These are phyloP conservation scores for Apophysomyces sp. DNA, from an alignment of 371 early-diverging fungal genomes.

Conservation along the genomic window DNA sequence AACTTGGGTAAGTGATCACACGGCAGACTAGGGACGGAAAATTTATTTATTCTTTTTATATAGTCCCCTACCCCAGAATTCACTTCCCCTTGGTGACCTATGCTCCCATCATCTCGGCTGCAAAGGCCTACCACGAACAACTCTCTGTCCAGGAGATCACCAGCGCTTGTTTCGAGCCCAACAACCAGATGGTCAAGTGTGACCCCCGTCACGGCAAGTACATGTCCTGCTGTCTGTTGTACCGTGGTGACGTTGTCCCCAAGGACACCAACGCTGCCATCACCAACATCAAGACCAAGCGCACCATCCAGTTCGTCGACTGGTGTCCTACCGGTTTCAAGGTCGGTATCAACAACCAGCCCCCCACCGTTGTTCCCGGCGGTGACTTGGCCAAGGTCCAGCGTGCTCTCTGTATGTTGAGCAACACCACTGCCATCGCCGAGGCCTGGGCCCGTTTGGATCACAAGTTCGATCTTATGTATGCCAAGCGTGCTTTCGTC, in stretches of 20 bases:
- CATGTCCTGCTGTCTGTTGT: constrained; percentile 92
- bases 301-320: constrained; percentile 92
- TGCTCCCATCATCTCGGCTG: constrained; percentile 87
- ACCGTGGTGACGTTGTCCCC: constrained; percentile 88
- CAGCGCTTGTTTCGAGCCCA: constrained; percentile 88
- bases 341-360: constrained; percentile 91
- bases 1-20: constrained; percentile 69
- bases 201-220: constrained; percentile 93
- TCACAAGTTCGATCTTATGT: constrained; percentile 94
- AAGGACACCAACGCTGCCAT: constrained; percentile 88
- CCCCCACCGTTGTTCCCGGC: constrained; percentile 84
- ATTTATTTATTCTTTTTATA: neutral
- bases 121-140: constrained; percentile 91
- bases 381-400: constrained; percentile 86
- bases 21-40: neutral
- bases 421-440: constrained; percentile 94
- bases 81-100: constrained; percentile 95
- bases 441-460: constrained; percentile 94
- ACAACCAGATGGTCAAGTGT: constrained; percentile 96
- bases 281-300: constrained; percentile 84
- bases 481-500: constrained; percentile 95
- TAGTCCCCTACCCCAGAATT: constrained; percentile 94
- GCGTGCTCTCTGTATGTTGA: constrained; percentile 90
- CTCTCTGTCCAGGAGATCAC: constrained; percentile 88
- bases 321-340: constrained; percentile 98